Conservation (phyloP, 1,284 basidiomycete species). For the Wallemia hederae region DNA sequence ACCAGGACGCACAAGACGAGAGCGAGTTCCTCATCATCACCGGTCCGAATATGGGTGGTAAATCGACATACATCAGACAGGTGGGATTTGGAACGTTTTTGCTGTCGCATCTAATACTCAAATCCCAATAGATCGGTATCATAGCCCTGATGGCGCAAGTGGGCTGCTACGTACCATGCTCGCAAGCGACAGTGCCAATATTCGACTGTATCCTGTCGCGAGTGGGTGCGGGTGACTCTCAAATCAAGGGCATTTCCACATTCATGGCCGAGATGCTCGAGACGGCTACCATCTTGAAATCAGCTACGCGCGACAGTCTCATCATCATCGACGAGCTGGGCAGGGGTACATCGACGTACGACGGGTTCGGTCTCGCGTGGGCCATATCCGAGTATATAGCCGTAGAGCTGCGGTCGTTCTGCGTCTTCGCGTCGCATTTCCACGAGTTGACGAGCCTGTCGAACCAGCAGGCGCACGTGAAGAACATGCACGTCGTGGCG, state of each 20-base stretch:
- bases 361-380: slow-evolving; percentile 96
- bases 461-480: slow-evolving; percentile 56
- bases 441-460: slow-evolving; percentile 85
- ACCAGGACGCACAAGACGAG: slow-evolving; percentile 8
- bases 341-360: slow-evolving; percentile 92
- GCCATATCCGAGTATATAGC: slow-evolving; percentile 68
- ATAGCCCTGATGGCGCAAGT: slow-evolving; percentile 85
- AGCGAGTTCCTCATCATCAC: slow-evolving; percentile 23
- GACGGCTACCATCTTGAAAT: slow-evolving; percentile 82
- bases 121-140: slow-evolving; percentile 39
- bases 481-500: slow-evolving; percentile 85
- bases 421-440: slow-evolving; percentile 92
- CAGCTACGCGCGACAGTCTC: slow-evolving; percentile 69
- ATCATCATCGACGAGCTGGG: slow-evolving; percentile 98
- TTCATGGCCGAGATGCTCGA: slow-evolving; percentile 99
- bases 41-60: slow-evolving; percentile 89
- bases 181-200: slow-evolving; percentile 54
- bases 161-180: slow-evolving; percentile 81
- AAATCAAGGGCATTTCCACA: slow-evolving; percentile 87
- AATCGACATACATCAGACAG: slow-evolving; percentile 72
- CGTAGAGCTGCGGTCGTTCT: slow-evolving; percentile 14
- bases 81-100: slow-evolving; percentile 11
- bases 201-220: slow-evolving; percentile 91
- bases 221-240: slow-evolving; percentile 90
- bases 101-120: not conserved